Base-by-base conservation (phyloP, 257 asterid species). In the Ilex asprella region DNA sequence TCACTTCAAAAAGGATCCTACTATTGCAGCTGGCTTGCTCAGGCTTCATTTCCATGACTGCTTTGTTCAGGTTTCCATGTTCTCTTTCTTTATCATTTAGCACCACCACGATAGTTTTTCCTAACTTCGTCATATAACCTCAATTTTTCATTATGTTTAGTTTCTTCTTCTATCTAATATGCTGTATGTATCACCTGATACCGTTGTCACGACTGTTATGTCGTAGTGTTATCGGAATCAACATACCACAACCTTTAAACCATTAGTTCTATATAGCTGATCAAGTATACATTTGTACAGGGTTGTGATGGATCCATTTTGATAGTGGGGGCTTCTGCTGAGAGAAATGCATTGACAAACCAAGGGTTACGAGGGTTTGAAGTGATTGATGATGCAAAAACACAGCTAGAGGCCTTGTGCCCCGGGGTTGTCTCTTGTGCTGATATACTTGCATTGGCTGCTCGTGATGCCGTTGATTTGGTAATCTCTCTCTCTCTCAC, bases 31-130 rank as follows among this genome's bases (percentile, higher is more conserved):
- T 35, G 91, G 61, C 35, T 65, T 86, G 73, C 86, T 86, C 35
- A 72, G 95, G 79, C 87, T 86, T 68, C 89, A 82, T 82, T 85
- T 85, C 58, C 94, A 85, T 32, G 90, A 83, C 52, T 86, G 94
- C 60, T 86, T 86, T 70, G 87, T 86, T 75, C 85, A 67, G 82
- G 88, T 83, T 35, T 35, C 41, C 5, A 3, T 35, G 2, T 35
- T 35, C 41, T 35, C 41, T 35, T 35, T 35, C 8, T 7, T 35
- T 35, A 35, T 7, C 1, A 35, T 5, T 2, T 2, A 35, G 27
- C 27, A 21, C 1, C 27, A 21, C 27, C 27, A 21, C 27, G 27
- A 21, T 21, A 21, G 27, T 21, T 21, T 21, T 21, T 21, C 27
- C 27, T 21, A 21, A 21, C 27, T 0, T 21, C 27, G 27, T 21